phyloP scores from a whole-genome alignment of 441 rosid species.

The Francoa sonchifolia region DNA sequence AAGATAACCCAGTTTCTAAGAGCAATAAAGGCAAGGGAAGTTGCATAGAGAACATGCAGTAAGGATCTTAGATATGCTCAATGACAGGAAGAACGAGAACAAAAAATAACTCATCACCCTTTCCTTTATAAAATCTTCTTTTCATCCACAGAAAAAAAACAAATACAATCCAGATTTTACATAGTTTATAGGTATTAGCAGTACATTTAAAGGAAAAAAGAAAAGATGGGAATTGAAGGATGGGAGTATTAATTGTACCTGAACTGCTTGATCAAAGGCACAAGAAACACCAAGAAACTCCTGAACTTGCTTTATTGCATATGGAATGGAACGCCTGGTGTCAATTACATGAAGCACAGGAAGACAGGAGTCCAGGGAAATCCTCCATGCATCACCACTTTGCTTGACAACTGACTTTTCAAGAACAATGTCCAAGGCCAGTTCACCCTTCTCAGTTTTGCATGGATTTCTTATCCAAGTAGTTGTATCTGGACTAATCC shows the following conservation, averaged over 20 bases:
- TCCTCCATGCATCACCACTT: conserved; percentile 96
- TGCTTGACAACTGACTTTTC: conserved; percentile 64
- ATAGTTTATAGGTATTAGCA: no score
- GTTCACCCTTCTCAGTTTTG: conserved; percentile 45
- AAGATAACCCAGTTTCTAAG: no score
- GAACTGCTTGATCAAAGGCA: conserved; percentile 81
- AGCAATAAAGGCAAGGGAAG: no score
- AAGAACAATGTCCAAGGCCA: conserved; percentile 61
- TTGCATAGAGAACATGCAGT: no score
- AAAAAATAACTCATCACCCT: no score
- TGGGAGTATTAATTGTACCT: conserved; percentile 31
- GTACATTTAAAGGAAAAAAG: background rate
- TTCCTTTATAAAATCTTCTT: no score
- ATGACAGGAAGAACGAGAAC: no score
- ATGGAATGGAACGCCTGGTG: conserved; percentile 69
- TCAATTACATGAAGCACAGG: conserved; percentile 75
- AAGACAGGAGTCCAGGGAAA: conserved; percentile 71
- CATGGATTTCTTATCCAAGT: conserved; percentile 60
- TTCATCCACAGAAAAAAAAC: no score
- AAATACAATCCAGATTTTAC: no score
- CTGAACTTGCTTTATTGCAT: conserved; percentile 82
- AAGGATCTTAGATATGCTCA: no score
- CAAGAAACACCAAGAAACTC: conserved; percentile 81
- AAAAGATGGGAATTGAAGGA: background rate
- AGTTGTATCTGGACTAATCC: conserved; percentile 60